Evolutionary conservation across 2,329 filamentous ascomycete species (phyloP), one percentile per base, ranked within the genome.

Genomic region (Monilinia fructicola): DNA sequence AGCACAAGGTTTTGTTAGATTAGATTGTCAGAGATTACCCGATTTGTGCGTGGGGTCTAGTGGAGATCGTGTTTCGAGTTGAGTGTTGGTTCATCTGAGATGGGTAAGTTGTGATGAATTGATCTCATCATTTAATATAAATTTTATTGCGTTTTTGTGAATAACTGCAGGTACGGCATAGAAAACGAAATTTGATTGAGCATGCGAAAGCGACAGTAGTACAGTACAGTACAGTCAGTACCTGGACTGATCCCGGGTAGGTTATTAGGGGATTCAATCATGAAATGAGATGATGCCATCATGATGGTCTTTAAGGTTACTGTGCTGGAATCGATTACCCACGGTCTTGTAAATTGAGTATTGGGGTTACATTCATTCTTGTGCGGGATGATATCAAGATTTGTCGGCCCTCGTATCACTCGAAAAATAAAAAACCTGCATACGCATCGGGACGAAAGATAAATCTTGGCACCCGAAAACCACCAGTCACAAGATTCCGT

Each of bases 1-100:
- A 23, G 9, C n/a, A 48, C 44, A 48, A n/a, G 14, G 54, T 48
- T 18, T 60, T 50, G 46, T 66, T 40, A 66, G 64, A 66, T 61
- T 66, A 66, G 64, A 66, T 66, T 66, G 35, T 54, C 21, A 61
- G 55, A 52, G 55, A 54, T 66, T 66, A 66, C 64, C 56, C 64
- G 55, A 66, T 66, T 54, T 54, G 55, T 54, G 38, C 46, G 55
- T 50, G 55, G 64, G 48, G 48, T 66, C 44, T 61, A 26, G 44
- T 61, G 58, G 58, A 38, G 44, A 61, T 61, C n/a, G 23, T 44
- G 64, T 66, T 61, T 66, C 64, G 55, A 52, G 38, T 66, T 66
- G 16, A 61, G 64, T 61, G 64, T 38, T 16, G 46, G 35, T 46
- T 35, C 26, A 42, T 66, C 64, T 38, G 23, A 54, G 50, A 28